These are phyloP conservation scores for Moesziomyces globuligerus DNA, from an alignment of 1,284 basidiomycete genomes.

Conservation along the genomic window DNA sequence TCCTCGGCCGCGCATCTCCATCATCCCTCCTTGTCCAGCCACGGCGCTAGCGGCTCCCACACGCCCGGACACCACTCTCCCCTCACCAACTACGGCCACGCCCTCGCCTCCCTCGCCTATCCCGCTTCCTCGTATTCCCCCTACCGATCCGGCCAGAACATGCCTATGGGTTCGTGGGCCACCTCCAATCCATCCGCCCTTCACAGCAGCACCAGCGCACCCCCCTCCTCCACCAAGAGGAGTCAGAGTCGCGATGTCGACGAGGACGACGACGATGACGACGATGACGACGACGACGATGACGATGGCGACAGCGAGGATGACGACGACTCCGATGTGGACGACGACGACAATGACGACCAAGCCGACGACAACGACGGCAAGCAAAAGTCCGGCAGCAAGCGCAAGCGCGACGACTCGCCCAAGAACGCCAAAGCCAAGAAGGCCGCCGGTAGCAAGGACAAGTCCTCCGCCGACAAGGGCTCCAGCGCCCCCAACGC, in stretches of 20 bases:
- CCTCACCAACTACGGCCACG: conserved; percentile 40
- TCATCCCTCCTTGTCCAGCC: conserved; percentile 32
- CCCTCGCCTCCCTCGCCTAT: conserved; percentile 47
- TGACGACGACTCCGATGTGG: conserved; percentile 35
- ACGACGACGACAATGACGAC: conserved; percentile 37
- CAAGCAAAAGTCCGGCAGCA: conserved; percentile 22
- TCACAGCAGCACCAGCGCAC: conserved; percentile 15
- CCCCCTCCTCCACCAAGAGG: conserved; percentile 24
- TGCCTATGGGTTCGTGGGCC: conserved; percentile 24
- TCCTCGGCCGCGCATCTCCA: conserved; percentile 38
- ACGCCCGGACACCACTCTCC: conserved; percentile 36
- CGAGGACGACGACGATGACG: conserved; percentile 30
- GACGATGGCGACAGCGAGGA: neutral
- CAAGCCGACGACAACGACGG: conserved; percentile 23
- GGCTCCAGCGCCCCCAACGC: conserved; percentile 3
- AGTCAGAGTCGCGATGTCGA: conserved; percentile 26
- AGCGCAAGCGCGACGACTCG: conserved; percentile 44
- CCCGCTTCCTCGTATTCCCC: conserved; percentile 38
- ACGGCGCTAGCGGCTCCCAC: conserved; percentile 27
- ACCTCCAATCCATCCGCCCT: conserved; percentile 34
- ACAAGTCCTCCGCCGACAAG: conserved; percentile 13
- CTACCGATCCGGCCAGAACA: conserved; percentile 17
- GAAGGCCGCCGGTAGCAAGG: conserved; percentile 14
- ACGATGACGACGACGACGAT: conserved; percentile 39
- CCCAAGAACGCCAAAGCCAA: conserved; percentile 26